A percentile compares a stretch with the other conserved stretches of the same genome.
Evolutionary conservation across 352 stramenopile species (phyloP).

Genomic region (Salisapilia sapeloensis): DNA sequence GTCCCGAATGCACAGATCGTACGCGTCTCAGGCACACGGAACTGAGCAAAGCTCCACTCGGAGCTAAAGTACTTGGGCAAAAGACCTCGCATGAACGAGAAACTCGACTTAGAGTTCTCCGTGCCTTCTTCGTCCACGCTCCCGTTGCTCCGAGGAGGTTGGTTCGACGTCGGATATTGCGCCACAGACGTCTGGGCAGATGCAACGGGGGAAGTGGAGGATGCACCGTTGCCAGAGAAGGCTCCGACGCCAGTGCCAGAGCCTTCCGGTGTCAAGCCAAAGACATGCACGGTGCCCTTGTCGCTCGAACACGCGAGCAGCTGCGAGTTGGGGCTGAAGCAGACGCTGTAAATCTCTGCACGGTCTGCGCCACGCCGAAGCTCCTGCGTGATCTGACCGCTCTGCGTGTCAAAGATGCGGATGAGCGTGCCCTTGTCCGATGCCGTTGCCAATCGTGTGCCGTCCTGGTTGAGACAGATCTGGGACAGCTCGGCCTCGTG

Average conservation of each 20-base stretch:
- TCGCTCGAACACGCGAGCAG: constrained; percentile 93
- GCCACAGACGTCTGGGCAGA: constrained; percentile 14
- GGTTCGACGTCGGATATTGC: constrained; percentile 24
- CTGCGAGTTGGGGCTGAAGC: constrained; percentile 88
- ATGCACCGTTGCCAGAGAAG: constrained; percentile 26
- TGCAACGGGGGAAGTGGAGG: constrained; percentile 27
- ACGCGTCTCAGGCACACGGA: constrained; percentile 79
- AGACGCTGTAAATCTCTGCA: constrained; percentile 94
- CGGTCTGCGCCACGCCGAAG: constrained; percentile 88
- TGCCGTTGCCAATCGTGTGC: constrained; percentile 89
- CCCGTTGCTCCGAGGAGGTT: constrained; percentile 17
- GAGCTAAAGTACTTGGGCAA: constrained; percentile 89
- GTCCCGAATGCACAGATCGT: constrained; percentile 87
- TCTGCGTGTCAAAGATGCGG: constrained; percentile 94
- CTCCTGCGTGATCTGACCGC: constrained; percentile 81
- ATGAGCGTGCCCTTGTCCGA: constrained; percentile 97
- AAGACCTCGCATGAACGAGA: constrained; percentile 81
- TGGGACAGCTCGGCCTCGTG: constrained; percentile 89
- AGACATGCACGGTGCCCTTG: constrained; percentile 95
- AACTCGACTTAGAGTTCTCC: constrained; percentile 80
- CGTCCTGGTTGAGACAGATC: constrained; percentile 89
- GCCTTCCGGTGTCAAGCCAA: constrained; percentile 68
- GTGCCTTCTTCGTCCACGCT: constrained; percentile 58
- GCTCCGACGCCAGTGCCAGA: constrained; percentile 27
- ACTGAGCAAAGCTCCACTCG: constrained; percentile 90